These are phyloP conservation scores for Debaryomyces singareniensis DNA, from an alignment of 1,139 yeast genomes.

Conservation along the genomic window DNA sequence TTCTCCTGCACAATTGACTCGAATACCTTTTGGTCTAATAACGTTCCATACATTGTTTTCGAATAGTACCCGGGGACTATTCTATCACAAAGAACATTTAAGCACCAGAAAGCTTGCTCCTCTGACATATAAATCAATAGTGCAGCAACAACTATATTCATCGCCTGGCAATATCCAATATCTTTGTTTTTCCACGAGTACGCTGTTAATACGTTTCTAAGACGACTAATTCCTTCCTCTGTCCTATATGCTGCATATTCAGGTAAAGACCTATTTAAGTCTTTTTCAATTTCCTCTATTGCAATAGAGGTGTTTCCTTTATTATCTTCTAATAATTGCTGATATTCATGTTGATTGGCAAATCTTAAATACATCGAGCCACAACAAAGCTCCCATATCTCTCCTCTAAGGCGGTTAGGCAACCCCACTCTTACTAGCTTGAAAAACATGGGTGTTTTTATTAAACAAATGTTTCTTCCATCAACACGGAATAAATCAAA, in stretches of 20 bases:
- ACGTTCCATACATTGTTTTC: constrained; percentile 95
- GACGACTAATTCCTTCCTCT: constrained; percentile 74
- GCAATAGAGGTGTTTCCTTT: constrained; percentile 68
- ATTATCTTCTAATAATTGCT: constrained; percentile 51
- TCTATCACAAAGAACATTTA: constrained; percentile 74
- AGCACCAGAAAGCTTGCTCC: constrained; percentile 96
- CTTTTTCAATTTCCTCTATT: constrained; percentile 94
- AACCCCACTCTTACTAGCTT: constrained; percentile 83
- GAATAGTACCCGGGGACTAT: constrained; percentile 95
- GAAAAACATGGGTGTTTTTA: constrained; percentile 72
- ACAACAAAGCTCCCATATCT: constrained; percentile 87
- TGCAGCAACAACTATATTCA: constrained; percentile 97
- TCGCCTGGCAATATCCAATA: constrained; percentile 97
- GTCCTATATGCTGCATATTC: constrained; percentile 93
- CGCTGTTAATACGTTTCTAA: constrained; percentile 84
- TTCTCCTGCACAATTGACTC: constrained; percentile 86
- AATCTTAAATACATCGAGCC: constrained; percentile 80
- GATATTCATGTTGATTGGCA: constrained; percentile 56
- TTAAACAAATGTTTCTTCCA: constrained; percentile 76
- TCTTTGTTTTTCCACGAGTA: constrained; percentile 97
- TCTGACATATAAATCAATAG: constrained; percentile 89
- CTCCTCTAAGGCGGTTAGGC: constrained; percentile 90
- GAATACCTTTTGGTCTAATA: constrained; percentile 88
- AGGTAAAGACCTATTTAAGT: constrained; percentile 86
- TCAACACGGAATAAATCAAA: constrained; percentile 78